phyloP scores from a whole-genome alignment of 2,329 filamentous ascomycete genomes.

The Sporothrix brunneoviolacea region DNA sequence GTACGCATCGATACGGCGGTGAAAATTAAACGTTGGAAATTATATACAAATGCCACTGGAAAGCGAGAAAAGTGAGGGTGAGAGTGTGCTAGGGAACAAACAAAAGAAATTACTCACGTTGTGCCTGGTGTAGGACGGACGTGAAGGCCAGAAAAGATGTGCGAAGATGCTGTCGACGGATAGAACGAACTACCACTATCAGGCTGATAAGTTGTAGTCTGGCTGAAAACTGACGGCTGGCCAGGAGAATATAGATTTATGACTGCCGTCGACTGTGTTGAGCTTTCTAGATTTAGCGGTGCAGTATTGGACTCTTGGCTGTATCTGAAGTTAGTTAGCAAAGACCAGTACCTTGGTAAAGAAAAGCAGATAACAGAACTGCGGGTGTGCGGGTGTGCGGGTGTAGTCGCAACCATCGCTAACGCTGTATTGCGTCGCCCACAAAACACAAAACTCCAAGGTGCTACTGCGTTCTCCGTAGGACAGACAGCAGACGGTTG shows the following conservation, averaged over 20 bases:
- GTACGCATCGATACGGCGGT: too few species aligned
- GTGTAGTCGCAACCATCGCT: slow-evolving; percentile 20
- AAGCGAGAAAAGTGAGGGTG: slow-evolving; percentile 14
- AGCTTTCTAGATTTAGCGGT: slow-evolving; percentile 47
- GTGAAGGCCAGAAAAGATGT: slow-evolving; percentile 43
- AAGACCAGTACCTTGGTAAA: slow-evolving; percentile 16
- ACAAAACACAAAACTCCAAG: slow-evolving; percentile 27
- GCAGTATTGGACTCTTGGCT: slow-evolving; percentile 46
- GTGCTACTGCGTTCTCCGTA: slow-evolving; percentile 27
- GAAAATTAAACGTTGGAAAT: too few species aligned
- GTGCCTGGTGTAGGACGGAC: slow-evolving; percentile 48
- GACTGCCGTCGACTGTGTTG: slow-evolving; percentile 43
- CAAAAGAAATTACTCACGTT: slow-evolving; percentile 39
- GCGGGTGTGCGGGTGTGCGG: slow-evolving; percentile 1
- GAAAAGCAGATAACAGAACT: not conserved
- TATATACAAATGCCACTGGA: too few species aligned
- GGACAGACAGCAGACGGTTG: slow-evolving; percentile 39
- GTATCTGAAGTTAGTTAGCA: slow-evolving; percentile 37
- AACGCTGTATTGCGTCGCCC: slow-evolving; percentile 31
- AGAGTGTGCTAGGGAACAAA: not conserved
- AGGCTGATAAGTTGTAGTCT: slow-evolving; percentile 41
- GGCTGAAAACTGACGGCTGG: slow-evolving; percentile 37
- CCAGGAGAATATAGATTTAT: slow-evolving; percentile 44
- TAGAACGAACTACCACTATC: slow-evolving; percentile 45
- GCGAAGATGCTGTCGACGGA: slow-evolving; percentile 32